Evolutionary conservation across 192 early-diverging fungal genomes (phyloP), one percentile per base, ranked within the genome.

Genomic region (Entomortierella beljakovae): DNA sequence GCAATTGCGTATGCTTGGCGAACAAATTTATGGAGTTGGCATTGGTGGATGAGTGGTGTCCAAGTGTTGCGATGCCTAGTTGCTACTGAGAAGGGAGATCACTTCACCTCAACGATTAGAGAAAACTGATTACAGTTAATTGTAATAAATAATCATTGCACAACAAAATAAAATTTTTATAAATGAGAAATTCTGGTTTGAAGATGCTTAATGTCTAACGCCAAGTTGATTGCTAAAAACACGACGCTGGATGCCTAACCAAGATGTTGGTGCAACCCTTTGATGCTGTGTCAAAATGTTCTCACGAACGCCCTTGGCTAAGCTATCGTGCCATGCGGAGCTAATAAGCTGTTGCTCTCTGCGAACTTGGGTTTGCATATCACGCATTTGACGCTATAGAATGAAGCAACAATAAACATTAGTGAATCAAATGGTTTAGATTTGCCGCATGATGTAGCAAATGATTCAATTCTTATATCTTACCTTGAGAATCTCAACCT

Each of bases 341-440:
- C 90, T 84, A 68, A 98, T 93, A 49, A 96, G 81, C 56, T 85
- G 85, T 64, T 94, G 91, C 71, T 98, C 96, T 33, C 92, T 88
- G 71, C 83, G 84, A 61, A 85, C 88, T 71, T 92, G 92, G 23
- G 85, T 80, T 65, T 92, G 86, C 20, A 89, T 86, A 66, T 96
- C 94, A 46, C 86, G 82, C 57, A 93, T 81, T 71, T 94, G 90
- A 34, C 90, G 84, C 84, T 91, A 76, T 52, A 82, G 65, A 55
- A 72, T 65, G 49, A 71, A 75, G 56, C 64, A 51, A 23, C 70
- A 64, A n/a, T 82, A 75, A 53, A 72, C 70, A 50, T 32, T 64
- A 51, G n/a, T 33, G 25, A 54, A 46, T 5, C n/a, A 65, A 49
- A 66, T 8, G 5, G 57, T 20, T 46, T 55, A 43, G 15, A 51